Evolutionary conservation across 192 early-diverging fungal genomes (phyloP).

Genomic region (Coemansia sp.): DNA sequence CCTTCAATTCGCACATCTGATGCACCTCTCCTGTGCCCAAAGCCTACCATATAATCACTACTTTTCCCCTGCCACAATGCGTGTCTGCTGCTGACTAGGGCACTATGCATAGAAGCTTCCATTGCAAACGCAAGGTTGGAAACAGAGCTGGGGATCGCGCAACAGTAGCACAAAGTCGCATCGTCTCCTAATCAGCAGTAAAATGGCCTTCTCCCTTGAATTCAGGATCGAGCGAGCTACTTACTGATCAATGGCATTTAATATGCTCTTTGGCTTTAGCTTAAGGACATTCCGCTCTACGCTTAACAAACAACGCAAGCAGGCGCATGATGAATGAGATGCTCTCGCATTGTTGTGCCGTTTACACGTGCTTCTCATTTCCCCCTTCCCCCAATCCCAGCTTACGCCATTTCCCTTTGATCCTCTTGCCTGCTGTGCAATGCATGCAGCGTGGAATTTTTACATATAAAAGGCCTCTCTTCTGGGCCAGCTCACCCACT

Average conservation of each 20-base stretch:
- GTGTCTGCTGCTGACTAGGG: not conserved
- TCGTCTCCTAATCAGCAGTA: no score
- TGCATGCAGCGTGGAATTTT: not conserved
- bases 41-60: not conserved
- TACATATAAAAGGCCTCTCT: conserved; percentile 6
- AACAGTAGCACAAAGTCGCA: not conserved
- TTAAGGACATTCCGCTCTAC: not conserved
- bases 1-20: no score
- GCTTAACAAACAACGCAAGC: not conserved
- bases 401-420: not conserved
- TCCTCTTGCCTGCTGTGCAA: not conserved
- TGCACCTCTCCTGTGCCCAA: conserved; percentile 1
- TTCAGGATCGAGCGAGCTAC: no score
- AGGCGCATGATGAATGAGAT: not conserved
- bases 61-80: not conserved
- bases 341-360: not conserved
- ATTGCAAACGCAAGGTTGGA: not conserved
- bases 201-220: no score
- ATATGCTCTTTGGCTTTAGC: not conserved
- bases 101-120: not conserved
- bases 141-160: not conserved
- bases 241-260: not conserved
- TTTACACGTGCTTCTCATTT: conserved; percentile 2
- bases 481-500: conserved; percentile 1
- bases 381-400: conserved; percentile 1